These are phyloP conservation scores for Penicillium egyptiacum DNA, from an alignment of 495 filamentous ascomycete species.

Conservation along the genomic window DNA sequence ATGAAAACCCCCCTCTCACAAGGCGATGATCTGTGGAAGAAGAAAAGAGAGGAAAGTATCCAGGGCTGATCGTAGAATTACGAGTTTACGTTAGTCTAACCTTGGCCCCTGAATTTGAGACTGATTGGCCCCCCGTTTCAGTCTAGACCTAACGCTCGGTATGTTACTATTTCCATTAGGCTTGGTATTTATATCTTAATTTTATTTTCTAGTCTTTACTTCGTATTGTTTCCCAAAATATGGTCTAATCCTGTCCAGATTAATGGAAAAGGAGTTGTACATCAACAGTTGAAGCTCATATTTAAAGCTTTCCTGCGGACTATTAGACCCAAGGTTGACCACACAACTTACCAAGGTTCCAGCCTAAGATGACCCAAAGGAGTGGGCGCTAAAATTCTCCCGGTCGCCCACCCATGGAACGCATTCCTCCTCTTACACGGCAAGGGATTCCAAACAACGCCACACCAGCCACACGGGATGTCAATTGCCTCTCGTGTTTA, in stretches of 20 bases:
- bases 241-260: background rate
- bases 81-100: conserved; percentile 3
- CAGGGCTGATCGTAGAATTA: background rate
- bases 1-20: conserved; percentile 8
- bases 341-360: conserved; percentile 1
- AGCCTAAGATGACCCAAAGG: background rate
- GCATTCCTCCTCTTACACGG: background rate
- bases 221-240: background rate
- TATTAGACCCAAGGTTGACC: conserved; percentile 1
- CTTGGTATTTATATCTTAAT: conserved; percentile 7
- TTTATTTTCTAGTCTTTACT: background rate
- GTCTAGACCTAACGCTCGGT: conserved; percentile 8
- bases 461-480: conserved; percentile 10
- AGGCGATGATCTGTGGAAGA: conserved; percentile 4
- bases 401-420: conserved; percentile 10
- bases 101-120: conserved; percentile 17
- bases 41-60: conserved; percentile 15
- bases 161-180: conserved; percentile 8
- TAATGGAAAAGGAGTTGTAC: background rate
- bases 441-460: background rate
- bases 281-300: background rate
- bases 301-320: background rate
- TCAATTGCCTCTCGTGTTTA: background rate
- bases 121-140: conserved; percentile 13
- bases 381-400: background rate